These are phyloP conservation scores for Solanum clarkiae DNA, from an alignment of 257 asterid genomes.

Conservation along the genomic window DNA sequence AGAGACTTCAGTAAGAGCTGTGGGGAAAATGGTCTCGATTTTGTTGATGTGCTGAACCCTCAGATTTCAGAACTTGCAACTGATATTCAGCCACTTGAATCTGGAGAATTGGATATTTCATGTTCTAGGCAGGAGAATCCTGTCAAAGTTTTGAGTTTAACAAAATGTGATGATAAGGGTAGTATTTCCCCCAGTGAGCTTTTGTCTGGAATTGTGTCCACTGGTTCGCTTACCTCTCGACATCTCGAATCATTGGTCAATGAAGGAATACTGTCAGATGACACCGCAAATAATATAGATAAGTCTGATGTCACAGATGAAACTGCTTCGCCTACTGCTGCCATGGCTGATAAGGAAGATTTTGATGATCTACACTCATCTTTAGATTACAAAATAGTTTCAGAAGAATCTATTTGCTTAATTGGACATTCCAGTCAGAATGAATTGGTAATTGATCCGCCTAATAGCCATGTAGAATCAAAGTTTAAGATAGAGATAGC, in stretches of 20 bases:
- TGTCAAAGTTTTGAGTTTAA: conserved; percentile 11
- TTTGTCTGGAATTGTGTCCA: conserved; percentile 14
- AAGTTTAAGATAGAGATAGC: conserved; percentile 7
- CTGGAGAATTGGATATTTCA: conserved; percentile 12
- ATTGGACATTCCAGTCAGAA: conserved; percentile 14
- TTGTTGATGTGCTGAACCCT: neutral
- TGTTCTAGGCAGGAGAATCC: conserved; percentile 13
- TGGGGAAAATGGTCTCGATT: neutral
- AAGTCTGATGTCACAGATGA: conserved; percentile 10
- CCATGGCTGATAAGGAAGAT: conserved; percentile 8
- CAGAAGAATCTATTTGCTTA: conserved; percentile 18
- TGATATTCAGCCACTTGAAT: conserved; percentile 3
- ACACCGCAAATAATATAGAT: conserved; percentile 11
- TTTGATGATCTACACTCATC: conserved; percentile 9
- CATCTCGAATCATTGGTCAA: conserved; percentile 13
- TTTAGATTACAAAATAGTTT: conserved; percentile 9
- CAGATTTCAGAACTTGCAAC: neutral
- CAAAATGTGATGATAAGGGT: conserved; percentile 11
- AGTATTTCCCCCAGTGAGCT: conserved; percentile 6
- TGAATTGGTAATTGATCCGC: conserved; percentile 18
- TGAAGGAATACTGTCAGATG: conserved; percentile 14
- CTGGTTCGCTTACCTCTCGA: conserved; percentile 3
- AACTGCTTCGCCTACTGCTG: conserved; percentile 10
- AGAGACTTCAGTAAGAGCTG: neutral
- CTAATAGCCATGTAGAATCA: conserved; percentile 14